Percentiles rank a stretch among this genome's conserved stretches.
These are phyloP conservation scores for Silybum marianum DNA, from an alignment of 129 eudicot genomes.

Conservation along the genomic window DNA sequence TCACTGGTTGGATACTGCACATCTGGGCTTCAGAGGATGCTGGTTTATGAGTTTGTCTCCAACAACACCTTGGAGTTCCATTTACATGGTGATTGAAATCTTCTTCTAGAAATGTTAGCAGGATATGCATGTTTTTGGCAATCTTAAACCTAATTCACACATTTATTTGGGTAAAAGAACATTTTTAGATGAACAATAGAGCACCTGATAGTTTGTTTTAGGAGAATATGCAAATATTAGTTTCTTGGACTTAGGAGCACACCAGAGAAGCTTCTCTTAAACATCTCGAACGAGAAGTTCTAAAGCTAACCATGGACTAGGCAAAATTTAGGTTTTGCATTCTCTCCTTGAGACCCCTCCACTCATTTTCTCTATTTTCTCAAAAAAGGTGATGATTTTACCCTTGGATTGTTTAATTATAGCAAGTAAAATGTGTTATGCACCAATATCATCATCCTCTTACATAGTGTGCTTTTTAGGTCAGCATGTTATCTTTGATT, in stretches of 20 bases:
- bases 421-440: neutral
- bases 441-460: neutral
- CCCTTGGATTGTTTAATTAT: neutral
- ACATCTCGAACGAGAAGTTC: neutral
- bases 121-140: slow-evolving; percentile 9
- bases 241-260: slow-evolving; percentile 3
- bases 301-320: neutral
- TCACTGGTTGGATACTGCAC: slow-evolving; percentile 81
- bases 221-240: neutral
- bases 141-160: slow-evolving; percentile 5
- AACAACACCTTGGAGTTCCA: slow-evolving; percentile 82
- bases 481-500: neutral
- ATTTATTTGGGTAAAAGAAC: neutral
- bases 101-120: slow-evolving; percentile 6
- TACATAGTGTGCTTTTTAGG: neutral
- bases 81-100: slow-evolving; percentile 62
- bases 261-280: neutral
- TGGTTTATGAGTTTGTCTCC: slow-evolving; percentile 84
- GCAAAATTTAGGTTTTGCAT: neutral
- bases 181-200: neutral
- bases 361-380: neutral
- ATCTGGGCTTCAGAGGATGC: slow-evolving; percentile 66
- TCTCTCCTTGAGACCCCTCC: neutral
- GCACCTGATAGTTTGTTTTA: neutral
- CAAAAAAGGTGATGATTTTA: neutral